Percentiles rank a stretch among this genome's conserved stretches.
Evolutionary conservation across 345 rosid genomes (phyloP).

Genomic region (Brassica nigra): DNA sequence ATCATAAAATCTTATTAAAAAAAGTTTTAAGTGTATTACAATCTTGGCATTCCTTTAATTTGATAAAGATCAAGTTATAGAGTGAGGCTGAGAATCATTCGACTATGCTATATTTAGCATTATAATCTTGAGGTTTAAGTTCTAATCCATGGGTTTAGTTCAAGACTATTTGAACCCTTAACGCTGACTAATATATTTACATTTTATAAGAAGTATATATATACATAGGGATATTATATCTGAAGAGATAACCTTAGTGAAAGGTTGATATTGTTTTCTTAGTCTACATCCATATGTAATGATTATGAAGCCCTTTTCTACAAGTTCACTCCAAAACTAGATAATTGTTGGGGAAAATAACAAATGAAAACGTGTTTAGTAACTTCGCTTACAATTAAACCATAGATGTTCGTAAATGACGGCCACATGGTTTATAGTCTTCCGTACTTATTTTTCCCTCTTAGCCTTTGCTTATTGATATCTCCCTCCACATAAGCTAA

Average conservation of each 20-base stretch:
- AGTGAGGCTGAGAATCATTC: neutral
- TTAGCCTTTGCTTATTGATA: conserved; percentile 17
- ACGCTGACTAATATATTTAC: conserved; percentile 12
- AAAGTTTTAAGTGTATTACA: neutral
- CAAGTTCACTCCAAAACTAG: conserved; percentile 37
- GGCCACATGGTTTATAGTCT: conserved; percentile 30
- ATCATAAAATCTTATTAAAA: neutral
- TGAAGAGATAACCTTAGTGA: conserved; percentile 26
- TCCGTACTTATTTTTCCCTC: conserved; percentile 32
- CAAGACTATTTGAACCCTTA: neutral
- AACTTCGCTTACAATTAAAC: conserved; percentile 40
- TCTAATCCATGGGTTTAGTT: conserved; percentile 1
- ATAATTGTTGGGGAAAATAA: neutral
- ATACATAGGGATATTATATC: neutral
- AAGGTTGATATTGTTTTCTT: conserved; percentile 10
- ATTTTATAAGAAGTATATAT: neutral
- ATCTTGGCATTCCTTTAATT: neutral
- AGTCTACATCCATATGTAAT: conserved; percentile 27
- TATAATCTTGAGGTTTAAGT: conserved; percentile 1
- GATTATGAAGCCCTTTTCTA: conserved; percentile 35
- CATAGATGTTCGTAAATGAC: conserved; percentile 23
- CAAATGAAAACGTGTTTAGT: conserved; percentile 38
- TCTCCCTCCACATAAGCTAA: neutral
- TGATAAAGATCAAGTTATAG: neutral
- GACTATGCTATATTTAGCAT: conserved; percentile 6